phyloP scores from a whole-genome alignment of 768 basidiomycete genomes.

The Lactarius vividus region DNA sequence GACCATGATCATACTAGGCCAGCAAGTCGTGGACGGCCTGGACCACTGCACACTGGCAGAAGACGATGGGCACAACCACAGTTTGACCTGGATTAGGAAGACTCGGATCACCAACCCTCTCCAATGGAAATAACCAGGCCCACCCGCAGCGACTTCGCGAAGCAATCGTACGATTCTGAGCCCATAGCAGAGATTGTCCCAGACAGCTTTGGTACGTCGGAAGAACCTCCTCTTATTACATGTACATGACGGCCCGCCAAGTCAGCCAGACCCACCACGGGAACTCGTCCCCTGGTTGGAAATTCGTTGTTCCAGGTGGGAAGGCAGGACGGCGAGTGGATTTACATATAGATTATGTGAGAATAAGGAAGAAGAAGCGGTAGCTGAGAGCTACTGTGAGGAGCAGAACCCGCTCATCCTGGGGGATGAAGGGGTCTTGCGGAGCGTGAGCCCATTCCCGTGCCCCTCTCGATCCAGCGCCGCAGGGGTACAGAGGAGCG shows the following conservation, averaged over 20 bases:
- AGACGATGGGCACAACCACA: slow-evolving; percentile 9
- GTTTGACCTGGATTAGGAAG: neutral
- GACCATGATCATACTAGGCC: slow-evolving; percentile 8
- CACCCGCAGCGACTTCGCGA: neutral
- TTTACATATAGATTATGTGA: neutral
- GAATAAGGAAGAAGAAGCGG: neutral
- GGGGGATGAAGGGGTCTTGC: neutral
- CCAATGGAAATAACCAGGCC: slow-evolving; percentile 31
- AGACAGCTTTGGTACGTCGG: neutral
- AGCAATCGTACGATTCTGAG: neutral
- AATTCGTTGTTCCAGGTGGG: neutral
- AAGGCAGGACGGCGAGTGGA: neutral
- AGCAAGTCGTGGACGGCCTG: neutral
- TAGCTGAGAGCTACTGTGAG: neutral
- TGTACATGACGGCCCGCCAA: neutral
- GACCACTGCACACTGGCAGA: slow-evolving; percentile 5
- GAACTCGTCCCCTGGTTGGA: neutral
- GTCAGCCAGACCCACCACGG: neutral
- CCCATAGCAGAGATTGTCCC: neutral
- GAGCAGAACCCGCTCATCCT: neutral
- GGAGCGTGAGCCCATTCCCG: neutral
- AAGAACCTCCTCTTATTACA: neutral
- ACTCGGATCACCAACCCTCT: slow-evolving; percentile 39
- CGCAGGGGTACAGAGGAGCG: neutral
- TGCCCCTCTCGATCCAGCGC: slow-evolving; percentile 1